These are phyloP conservation scores for Onygenales sp. DNA, from an alignment of 2,329 filamentous ascomycete genomes.

Conservation along the genomic window DNA sequence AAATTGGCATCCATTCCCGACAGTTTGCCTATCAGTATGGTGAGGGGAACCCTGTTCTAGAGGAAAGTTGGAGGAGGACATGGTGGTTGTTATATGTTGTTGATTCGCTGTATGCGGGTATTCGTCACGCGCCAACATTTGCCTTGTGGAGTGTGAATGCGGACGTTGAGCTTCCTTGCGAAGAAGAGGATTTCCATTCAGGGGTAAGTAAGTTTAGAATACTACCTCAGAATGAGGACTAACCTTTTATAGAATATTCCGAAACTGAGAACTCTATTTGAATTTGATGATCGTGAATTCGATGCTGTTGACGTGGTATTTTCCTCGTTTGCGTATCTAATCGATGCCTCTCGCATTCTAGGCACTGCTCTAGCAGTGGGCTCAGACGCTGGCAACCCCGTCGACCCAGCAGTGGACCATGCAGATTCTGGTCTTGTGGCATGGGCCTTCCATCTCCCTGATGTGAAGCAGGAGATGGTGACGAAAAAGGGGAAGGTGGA, in stretches of 20 bases:
- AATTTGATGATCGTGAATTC: constrained; percentile 26
- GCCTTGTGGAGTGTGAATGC: constrained; percentile 12
- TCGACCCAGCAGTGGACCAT: constrained; percentile 17
- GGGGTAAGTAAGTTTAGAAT: constrained; percentile 15
- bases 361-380: constrained; percentile 15
- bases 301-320: constrained; percentile 14
- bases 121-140: constrained; percentile 15
- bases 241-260: constrained; percentile 16
- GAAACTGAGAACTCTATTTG: constrained; percentile 19
- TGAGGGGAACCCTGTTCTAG: constrained; percentile 28
- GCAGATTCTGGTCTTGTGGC: constrained; percentile 27
- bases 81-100: constrained; percentile 49
- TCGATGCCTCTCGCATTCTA: constrained; percentile 19
- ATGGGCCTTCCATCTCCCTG: constrained; percentile 30
- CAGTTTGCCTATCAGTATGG: constrained; percentile 41
- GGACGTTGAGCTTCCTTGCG: constrained; percentile 23
- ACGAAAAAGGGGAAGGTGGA: constrained; percentile 46
- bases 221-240: neutral
- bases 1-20: constrained; percentile 16
- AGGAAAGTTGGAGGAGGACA: constrained; percentile 39
- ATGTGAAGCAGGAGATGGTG: constrained; percentile 22
- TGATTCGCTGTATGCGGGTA: constrained; percentile 69
- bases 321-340: constrained; percentile 26
- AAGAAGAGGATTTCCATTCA: constrained; percentile 20
- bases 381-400: constrained; percentile 11